A percentile compares a stretch with the other conserved stretches of the same genome.
Evolutionary conservation across 805 yeast species (phyloP).

Genomic region (Debaryomyces tyrocola): DNA sequence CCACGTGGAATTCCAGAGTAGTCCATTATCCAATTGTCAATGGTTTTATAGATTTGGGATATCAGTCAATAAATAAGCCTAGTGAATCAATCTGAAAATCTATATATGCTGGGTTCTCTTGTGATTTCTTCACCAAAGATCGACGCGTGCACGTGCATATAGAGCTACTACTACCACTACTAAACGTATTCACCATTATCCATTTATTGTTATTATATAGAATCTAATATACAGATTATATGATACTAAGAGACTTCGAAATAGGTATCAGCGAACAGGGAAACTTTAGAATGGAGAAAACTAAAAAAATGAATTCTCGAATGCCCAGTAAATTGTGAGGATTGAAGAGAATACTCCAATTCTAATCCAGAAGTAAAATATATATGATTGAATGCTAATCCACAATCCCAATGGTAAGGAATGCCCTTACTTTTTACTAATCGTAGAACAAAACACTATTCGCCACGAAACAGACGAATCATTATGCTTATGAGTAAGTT

Average conservation of each 20-base stretch:
- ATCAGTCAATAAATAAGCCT: too few relatives aligned
- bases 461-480: background rate
- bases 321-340: background rate
- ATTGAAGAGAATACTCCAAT: background rate
- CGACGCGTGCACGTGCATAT: too few relatives aligned
- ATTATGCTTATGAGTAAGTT: conserved; percentile 64
- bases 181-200: background rate
- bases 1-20: conserved; percentile 37
- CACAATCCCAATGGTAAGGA: background rate
- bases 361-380: conserved; percentile 1
- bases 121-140: too few relatives aligned
- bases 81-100: too few relatives aligned
- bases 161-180: too few relatives aligned
- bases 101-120: too few relatives aligned
- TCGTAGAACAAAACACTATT: background rate
- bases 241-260: conserved; percentile 1
- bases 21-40: conserved; percentile 27
- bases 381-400: conserved; percentile 2
- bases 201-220: conserved; percentile 1
- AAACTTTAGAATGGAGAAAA: background rate
- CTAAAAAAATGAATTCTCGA: background rate
- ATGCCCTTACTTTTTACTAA: background rate
- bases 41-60: background rate
- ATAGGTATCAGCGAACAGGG: background rate
- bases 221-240: conserved; percentile 10